Conservation (phyloP, 2,329 filamentous ascomycete species). For the Pseudogymnoascus sp. region DNA sequence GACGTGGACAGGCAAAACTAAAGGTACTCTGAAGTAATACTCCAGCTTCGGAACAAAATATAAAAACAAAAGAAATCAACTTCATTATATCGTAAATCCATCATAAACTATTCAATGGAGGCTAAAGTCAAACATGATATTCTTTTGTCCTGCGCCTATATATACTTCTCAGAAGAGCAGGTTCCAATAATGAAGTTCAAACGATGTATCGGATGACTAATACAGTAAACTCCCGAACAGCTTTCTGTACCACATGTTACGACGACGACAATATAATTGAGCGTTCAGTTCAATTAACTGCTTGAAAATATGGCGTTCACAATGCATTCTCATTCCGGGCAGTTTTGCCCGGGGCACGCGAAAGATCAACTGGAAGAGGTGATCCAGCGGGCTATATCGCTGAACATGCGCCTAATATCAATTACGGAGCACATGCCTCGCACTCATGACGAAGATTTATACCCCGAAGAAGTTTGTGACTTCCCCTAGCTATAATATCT, state of each 20-base stretch:
- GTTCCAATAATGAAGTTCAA: not conserved
- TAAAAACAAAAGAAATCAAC: not conserved
- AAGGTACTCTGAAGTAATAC: not conserved
- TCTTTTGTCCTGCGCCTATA: not conserved
- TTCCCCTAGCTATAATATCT: constrained; percentile 8
- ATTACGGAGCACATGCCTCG: constrained; percentile 96
- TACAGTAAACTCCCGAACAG: not conserved
- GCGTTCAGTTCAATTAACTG: not conserved
- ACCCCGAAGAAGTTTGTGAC: constrained; percentile 72
- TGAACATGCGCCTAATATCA: constrained; percentile 75
- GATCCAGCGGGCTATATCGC: constrained; percentile 67
- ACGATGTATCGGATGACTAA: not conserved
- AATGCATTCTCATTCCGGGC: constrained; percentile 95
- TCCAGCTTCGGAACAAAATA: not conserved
- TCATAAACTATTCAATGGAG: not conserved
- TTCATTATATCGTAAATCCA: not conserved
- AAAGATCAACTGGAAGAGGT: constrained; percentile 78
- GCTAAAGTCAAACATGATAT: not conserved
- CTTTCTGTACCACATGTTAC: not conserved
- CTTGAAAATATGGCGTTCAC: constrained; percentile 73
- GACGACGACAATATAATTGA: not conserved
- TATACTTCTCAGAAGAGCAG: not conserved
- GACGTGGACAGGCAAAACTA: not conserved
- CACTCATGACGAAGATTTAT: constrained; percentile 64
- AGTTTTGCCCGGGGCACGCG: constrained; percentile 91